phyloP scores from a whole-genome alignment of 495 filamentous ascomycete genomes.

The Aspergillus bridgeri region DNA sequence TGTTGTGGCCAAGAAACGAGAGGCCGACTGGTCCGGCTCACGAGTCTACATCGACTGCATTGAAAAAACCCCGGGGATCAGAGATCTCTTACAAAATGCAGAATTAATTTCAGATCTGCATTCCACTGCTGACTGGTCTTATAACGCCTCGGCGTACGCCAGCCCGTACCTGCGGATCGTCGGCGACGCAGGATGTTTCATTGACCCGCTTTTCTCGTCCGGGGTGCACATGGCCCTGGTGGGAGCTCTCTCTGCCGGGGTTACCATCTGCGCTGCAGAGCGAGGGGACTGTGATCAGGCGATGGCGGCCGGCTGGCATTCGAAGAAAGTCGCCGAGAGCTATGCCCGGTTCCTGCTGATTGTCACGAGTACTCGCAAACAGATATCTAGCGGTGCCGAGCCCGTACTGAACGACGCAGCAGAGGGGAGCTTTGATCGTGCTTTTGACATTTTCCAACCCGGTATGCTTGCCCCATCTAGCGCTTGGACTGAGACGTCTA shows the following conservation, averaged over 20 bases:
- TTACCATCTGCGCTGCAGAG: conserved; percentile 28
- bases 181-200: conserved; percentile 44
- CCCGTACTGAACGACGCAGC: neutral
- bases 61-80: conserved; percentile 23
- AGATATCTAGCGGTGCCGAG: neutral
- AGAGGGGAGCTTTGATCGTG: neutral
- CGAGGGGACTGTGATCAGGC: conserved; percentile 37
- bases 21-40: conserved; percentile 13
- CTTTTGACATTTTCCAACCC: neutral
- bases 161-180: conserved; percentile 29
- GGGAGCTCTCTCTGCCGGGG: conserved; percentile 46
- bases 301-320: conserved; percentile 43
- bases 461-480: neutral
- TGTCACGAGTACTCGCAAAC: neutral
- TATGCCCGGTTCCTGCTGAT: neutral
- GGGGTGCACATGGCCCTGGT: conserved; percentile 48
- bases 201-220: conserved; percentile 44
- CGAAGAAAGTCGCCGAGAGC: neutral
- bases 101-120: conserved; percentile 34
- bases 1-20: conserved; percentile 22
- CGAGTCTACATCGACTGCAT: conserved; percentile 42
- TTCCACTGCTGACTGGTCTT: conserved; percentile 42
- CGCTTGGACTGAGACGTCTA: neutral
- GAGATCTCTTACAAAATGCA: conserved; percentile 23
- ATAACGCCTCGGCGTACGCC: conserved; percentile 40